Percentiles rank a stretch among this genome's conserved stretches.
phyloP scores from a whole-genome alignment of 2,329 filamentous ascomycete species.

The Westerdykella sp. region DNA sequence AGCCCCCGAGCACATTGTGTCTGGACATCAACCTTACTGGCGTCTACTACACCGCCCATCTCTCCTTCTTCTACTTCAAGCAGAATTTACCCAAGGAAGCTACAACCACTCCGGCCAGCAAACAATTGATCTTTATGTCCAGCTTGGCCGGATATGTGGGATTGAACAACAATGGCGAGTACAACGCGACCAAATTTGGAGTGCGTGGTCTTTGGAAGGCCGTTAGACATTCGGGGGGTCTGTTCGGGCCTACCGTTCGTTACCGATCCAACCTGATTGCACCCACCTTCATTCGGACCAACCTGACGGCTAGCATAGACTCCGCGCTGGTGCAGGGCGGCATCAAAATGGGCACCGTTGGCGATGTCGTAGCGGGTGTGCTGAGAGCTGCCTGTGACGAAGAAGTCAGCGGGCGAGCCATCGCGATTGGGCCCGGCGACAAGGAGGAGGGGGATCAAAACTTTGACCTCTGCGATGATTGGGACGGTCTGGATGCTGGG shows the following conservation, averaged over 20 bases:
- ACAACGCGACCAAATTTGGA: slow-evolving; percentile 11
- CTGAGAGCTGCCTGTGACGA: slow-evolving; percentile 15
- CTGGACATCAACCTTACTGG: slow-evolving; percentile 25
- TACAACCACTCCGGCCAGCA: slow-evolving; percentile 1
- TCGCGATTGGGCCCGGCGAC: slow-evolving; percentile 6
- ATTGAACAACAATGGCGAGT: slow-evolving; percentile 8
- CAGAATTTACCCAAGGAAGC: background rate
- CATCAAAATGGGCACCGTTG: slow-evolving; percentile 10
- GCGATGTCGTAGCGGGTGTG: slow-evolving; percentile 9
- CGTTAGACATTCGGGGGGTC: slow-evolving; percentile 3
- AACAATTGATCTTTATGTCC: slow-evolving; percentile 14
- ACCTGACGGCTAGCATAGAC: slow-evolving; percentile 7
- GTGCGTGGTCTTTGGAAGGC: slow-evolving; percentile 13
- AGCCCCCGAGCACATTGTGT: slow-evolving; percentile 20
- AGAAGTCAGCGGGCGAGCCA: slow-evolving; percentile 7
- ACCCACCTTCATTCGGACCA: slow-evolving; percentile 9
- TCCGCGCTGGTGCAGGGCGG: slow-evolving; percentile 2
- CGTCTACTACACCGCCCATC: slow-evolving; percentile 20
- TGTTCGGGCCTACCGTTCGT: slow-evolving; percentile 1
- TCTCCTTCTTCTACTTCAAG: slow-evolving; percentile 30
- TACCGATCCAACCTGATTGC: slow-evolving; percentile 15
- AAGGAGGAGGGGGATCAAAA: slow-evolving; percentile 10
- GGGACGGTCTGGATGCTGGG: slow-evolving; percentile 5
- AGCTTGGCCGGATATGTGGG: slow-evolving; percentile 13
- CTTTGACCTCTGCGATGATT: slow-evolving; percentile 16